phyloP scores from a whole-genome alignment of 371 early-diverging fungal genomes.

The Mucor irregularis region DNA sequence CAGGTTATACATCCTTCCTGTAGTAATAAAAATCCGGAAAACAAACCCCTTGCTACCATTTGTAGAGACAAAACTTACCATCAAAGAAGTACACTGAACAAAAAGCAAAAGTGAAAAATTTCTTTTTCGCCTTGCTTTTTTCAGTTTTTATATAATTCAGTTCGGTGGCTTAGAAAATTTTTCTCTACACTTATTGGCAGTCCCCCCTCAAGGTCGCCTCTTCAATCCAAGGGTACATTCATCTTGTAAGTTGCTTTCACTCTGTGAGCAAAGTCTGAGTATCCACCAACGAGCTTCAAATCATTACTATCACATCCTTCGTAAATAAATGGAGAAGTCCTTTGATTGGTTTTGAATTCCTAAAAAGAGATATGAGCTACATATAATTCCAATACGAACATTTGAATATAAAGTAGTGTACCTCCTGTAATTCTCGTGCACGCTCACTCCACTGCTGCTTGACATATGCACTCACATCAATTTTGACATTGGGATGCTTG shows the following conservation, averaged over 20 bases:
- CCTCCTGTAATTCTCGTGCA: slow-evolving; percentile 44
- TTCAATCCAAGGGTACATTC: slow-evolving; percentile 21
- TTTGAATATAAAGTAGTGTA: neutral
- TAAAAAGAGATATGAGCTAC: neutral
- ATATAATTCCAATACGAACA: neutral
- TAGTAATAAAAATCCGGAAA: too few relatives aligned
- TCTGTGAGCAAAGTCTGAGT: slow-evolving; percentile 47
- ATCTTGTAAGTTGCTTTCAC: slow-evolving; percentile 32
- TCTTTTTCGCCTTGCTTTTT: neutral
- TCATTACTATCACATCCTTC: slow-evolving; percentile 45
- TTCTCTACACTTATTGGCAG: neutral
- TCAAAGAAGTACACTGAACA: neutral
- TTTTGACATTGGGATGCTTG: slow-evolving; percentile 39
- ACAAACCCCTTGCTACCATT: too few relatives aligned
- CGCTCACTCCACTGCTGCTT: slow-evolving; percentile 47
- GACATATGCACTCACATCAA: slow-evolving; percentile 47
- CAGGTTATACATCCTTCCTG: slow-evolving; percentile 24
- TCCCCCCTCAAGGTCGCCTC: neutral
- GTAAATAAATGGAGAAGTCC: slow-evolving; percentile 57
- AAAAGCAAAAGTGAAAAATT: neutral
- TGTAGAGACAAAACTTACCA: slow-evolving; percentile 6
- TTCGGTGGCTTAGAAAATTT: slow-evolving; percentile 4
- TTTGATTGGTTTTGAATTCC: slow-evolving; percentile 41
- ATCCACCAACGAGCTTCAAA: slow-evolving; percentile 48
- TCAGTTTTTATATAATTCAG: neutral